A percentile compares a stretch with the other conserved stretches of the same genome.
phyloP scores from a whole-genome alignment of 257 asterid genomes.

The Solanum dulcamara region DNA sequence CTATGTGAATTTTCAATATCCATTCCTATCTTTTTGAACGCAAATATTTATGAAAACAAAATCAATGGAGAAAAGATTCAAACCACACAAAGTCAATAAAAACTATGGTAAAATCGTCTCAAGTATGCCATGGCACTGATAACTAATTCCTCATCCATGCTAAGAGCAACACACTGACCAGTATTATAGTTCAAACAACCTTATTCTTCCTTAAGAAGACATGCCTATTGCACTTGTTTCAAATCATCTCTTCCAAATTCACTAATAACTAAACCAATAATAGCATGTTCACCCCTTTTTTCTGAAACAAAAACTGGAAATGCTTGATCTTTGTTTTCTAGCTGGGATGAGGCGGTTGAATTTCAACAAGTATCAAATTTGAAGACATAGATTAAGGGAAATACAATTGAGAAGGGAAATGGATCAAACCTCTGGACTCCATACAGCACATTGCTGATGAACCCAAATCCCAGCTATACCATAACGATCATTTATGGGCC shows the following conservation, averaged over 20 bases:
- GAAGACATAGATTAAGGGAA: not conserved
- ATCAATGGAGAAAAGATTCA: not conserved
- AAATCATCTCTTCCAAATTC: not conserved
- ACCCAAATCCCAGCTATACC: conserved; percentile 99
- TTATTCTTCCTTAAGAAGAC: not conserved
- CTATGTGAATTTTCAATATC: not conserved
- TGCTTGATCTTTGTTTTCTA: not conserved
- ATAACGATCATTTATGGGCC: conserved; percentile 88
- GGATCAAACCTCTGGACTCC: conserved; percentile 98
- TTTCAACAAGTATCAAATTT: not conserved
- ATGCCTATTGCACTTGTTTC: not conserved
- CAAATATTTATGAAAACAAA: not conserved
- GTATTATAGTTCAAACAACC: not conserved
- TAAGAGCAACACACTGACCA: not conserved
- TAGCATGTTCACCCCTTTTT: not conserved
- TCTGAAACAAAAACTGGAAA: not conserved
- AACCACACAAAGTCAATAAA: not conserved
- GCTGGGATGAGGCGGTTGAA: not conserved
- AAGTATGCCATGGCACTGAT: not conserved
- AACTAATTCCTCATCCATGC: not conserved
- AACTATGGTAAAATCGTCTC: not conserved
- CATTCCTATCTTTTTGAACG: not conserved
- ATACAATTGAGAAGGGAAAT: not conserved
- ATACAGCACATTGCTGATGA: conserved; percentile 99
- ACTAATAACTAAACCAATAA: not conserved